Conservation (phyloP, 179 eudicot species). For the Gypsophila paniculata region DNA sequence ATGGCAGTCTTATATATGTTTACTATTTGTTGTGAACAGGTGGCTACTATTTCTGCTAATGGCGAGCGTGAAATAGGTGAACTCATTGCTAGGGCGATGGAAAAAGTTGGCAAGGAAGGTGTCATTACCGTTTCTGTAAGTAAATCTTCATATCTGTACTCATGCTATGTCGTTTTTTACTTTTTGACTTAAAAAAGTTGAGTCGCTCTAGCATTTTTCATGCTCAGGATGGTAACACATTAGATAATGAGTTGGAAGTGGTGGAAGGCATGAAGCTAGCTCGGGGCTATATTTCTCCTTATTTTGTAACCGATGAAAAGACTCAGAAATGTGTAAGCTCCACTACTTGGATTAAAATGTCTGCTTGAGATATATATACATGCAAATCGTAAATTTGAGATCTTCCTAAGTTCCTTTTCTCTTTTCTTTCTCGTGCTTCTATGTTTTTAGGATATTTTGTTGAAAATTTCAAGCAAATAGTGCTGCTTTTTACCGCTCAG, state of each 20-base stretch:
- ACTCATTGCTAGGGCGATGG: slow-evolving; percentile 91
- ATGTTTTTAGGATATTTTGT: too few species aligned
- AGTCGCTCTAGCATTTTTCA: background rate
- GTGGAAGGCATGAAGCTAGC: slow-evolving; percentile 96
- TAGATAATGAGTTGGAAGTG: slow-evolving; percentile 85
- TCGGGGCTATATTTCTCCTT: slow-evolving; percentile 93
- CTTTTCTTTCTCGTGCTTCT: background rate
- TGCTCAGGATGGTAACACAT: slow-evolving; percentile 80
- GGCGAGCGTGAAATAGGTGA: slow-evolving; percentile 93
- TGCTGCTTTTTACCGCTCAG: background rate
- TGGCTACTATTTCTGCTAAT: slow-evolving; percentile 91
- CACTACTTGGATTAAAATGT: background rate
- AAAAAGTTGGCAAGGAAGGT: slow-evolving; percentile 96
- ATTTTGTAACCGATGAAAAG: slow-evolving; percentile 77
- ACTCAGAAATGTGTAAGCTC: slow-evolving; percentile 79
- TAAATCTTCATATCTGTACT: slow-evolving; percentile 9
- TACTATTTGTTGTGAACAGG: slow-evolving; percentile 37
- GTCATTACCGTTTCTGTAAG: slow-evolving; percentile 89
- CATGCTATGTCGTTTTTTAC: slow-evolving; percentile 2
- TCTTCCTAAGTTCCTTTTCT: background rate
- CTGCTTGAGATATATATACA: background rate
- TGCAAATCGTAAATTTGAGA: background rate
- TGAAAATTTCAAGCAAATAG: too few species aligned
- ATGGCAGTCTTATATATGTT: background rate
- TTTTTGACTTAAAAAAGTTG: background rate